Conservation (phyloP, 352 stramenopile genomes). For the Phytophthora nicotianae region DNA sequence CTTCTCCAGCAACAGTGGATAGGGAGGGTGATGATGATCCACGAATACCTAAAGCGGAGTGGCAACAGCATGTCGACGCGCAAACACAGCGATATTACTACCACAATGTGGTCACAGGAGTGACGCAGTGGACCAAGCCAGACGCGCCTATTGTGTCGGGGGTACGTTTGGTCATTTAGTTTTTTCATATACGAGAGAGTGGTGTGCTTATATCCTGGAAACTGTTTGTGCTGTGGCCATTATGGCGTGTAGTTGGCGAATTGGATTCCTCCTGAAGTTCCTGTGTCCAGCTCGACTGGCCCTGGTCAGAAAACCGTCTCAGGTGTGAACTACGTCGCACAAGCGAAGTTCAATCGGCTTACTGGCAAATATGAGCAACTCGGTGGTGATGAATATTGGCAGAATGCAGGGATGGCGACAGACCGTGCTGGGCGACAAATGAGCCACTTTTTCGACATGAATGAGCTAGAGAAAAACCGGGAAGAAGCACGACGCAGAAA, state of each 20-base stretch:
- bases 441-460: conserved; percentile 88
- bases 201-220: conserved; percentile 8
- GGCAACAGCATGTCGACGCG: conserved; percentile 87
- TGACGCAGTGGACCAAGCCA: conserved; percentile 82
- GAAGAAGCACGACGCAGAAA: conserved; percentile 76
- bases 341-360: conserved; percentile 82
- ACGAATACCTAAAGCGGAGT: conserved; percentile 50
- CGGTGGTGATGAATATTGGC: conserved; percentile 70
- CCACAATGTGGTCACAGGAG: conserved; percentile 76
- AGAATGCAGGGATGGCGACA: conserved; percentile 52
- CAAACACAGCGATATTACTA: conserved; percentile 86
- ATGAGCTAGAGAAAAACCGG: conserved; percentile 80
- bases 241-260: conserved; percentile 61
- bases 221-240: not conserved
- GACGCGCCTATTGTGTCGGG: conserved; percentile 70
- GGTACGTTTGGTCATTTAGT: conserved; percentile 42
- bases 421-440: conserved; percentile 85
- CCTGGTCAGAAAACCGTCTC: conserved; percentile 49
- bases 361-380: conserved; percentile 78
- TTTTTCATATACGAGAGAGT: not conserved
- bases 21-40: conserved; percentile 4
- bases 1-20: not conserved
- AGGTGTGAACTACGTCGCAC: conserved; percentile 66
- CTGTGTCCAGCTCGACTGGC: conserved; percentile 24
- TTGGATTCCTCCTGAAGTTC: conserved; percentile 71